phyloP scores from a whole-genome alignment of 495 filamentous ascomycete species.

The Lophiotrema nucula region DNA sequence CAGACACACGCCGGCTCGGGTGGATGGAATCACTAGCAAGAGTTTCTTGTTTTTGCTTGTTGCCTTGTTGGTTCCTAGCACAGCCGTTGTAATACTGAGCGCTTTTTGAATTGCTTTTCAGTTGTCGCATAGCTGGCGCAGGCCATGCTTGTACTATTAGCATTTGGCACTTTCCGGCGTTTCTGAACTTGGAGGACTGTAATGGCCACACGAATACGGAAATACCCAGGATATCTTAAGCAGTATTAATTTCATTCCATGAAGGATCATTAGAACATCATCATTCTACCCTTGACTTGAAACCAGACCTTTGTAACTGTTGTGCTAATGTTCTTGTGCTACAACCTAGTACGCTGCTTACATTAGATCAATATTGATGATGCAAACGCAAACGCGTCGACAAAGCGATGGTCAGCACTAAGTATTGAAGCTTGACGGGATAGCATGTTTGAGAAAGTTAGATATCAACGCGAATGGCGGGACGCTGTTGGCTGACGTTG shows the following conservation, averaged over 20 bases:
- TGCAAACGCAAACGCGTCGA: too few species aligned
- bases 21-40: constrained; percentile 22
- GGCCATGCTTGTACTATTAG: constrained; percentile 20
- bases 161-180: constrained; percentile 11
- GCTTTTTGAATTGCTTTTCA: constrained; percentile 23
- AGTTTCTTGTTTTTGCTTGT: constrained; percentile 16
- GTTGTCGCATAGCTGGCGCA: constrained; percentile 32
- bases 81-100: constrained; percentile 33
- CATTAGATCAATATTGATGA: too few species aligned
- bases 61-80: constrained; percentile 11
- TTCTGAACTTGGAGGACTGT: constrained; percentile 1
- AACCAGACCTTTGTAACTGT: too few species aligned
- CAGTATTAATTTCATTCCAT: constrained; percentile 3
- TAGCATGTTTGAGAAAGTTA: too few species aligned
- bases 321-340: too few species aligned
- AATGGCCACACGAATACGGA: constrained; percentile 4
- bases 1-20: constrained; percentile 34
- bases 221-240: constrained; percentile 22
- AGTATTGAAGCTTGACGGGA: too few species aligned
- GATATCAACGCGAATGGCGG: too few species aligned
- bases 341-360: too few species aligned
- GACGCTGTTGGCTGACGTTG: too few species aligned
- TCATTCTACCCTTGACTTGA: too few species aligned
- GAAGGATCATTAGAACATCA: constrained; percentile 1
- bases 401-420: too few species aligned